Evolutionary conservation across 805 yeast genomes (phyloP).

Genomic region (Starmera amethionina): DNA sequence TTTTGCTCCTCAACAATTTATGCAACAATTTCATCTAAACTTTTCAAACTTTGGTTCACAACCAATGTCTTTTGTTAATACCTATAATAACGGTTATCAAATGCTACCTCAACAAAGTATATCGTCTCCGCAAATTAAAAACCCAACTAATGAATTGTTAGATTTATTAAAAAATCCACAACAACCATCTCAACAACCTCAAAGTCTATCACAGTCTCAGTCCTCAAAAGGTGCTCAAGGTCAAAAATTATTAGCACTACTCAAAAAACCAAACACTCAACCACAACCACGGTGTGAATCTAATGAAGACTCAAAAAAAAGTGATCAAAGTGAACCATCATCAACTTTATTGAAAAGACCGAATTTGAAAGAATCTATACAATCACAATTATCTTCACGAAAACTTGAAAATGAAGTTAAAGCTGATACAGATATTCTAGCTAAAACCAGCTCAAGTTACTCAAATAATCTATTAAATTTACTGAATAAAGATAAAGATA

Average conservation of each 20-base stretch:
- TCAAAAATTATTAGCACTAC: not conserved
- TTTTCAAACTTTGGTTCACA: conserved; percentile 7
- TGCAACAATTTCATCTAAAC: not conserved
- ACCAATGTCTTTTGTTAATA: conserved; percentile 12
- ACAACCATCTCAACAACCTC: conserved; percentile 8
- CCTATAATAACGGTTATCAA: conserved; percentile 2
- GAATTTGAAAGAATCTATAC: conserved; percentile 4
- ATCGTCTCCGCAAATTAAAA: conserved; percentile 1
- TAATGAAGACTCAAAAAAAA: conserved; percentile 8
- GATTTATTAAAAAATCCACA: not conserved
- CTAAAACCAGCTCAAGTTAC: not conserved
- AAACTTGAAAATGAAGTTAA: no score
- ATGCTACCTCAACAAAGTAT: conserved; percentile 7
- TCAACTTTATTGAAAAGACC: conserved; percentile 30
- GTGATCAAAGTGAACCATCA: conserved; percentile 30
- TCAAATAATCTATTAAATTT: conserved; percentile 12
- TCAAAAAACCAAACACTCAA: conserved; percentile 4
- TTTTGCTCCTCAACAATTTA: not conserved
- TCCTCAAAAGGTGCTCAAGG: no score
- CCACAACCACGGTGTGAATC: conserved; percentile 18
- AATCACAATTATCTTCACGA: no score
- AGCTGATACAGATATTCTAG: no score
- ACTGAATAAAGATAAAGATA: conserved; percentile 5
- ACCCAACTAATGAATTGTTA: no score
- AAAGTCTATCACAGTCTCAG: conserved; percentile 1